Conservation (phyloP, 257 asterid species). For the Datura wrightii region DNA sequence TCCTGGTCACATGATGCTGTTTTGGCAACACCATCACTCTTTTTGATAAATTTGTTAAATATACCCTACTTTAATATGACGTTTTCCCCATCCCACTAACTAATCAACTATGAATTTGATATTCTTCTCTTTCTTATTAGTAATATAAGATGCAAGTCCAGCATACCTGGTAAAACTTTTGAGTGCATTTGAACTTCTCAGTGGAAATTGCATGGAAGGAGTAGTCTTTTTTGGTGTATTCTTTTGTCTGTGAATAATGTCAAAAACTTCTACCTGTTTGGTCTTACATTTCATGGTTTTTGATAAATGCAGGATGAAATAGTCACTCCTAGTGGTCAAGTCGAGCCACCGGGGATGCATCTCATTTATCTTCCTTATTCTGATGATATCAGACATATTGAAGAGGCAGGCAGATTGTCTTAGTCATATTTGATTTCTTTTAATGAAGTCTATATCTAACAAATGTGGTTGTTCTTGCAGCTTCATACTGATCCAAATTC, state of each 20-base stretch:
- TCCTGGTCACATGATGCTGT: too few relatives aligned
- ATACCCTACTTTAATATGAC: background rate
- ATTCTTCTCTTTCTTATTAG: background rate
- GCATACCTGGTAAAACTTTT: background rate
- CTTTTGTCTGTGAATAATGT: background rate
- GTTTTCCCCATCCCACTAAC: background rate
- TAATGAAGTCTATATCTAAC: background rate
- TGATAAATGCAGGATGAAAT: conserved; percentile 75
- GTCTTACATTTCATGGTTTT: conserved; percentile 23
- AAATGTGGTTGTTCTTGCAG: conserved; percentile 49
- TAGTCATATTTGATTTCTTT: background rate
- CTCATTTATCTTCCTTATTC: conserved; percentile 94
- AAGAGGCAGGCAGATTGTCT: conserved; percentile 66
- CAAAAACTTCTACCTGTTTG: background rate
- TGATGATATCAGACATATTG: conserved; percentile 87
- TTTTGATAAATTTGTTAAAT: background rate
- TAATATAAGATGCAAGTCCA: conserved; percentile 14
- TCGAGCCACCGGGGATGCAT: conserved; percentile 99
- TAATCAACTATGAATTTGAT: background rate
- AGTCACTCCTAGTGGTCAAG: conserved; percentile 74
- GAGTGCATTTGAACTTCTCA: background rate
- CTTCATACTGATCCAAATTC: conserved; percentile 55
- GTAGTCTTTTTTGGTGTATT: conserved; percentile 25
- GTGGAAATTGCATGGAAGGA: conserved; percentile 20
- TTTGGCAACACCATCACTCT: background rate